phyloP scores from a whole-genome alignment of 2,329 filamentous ascomycete genomes.

The Ophiostoma fasciatum region DNA sequence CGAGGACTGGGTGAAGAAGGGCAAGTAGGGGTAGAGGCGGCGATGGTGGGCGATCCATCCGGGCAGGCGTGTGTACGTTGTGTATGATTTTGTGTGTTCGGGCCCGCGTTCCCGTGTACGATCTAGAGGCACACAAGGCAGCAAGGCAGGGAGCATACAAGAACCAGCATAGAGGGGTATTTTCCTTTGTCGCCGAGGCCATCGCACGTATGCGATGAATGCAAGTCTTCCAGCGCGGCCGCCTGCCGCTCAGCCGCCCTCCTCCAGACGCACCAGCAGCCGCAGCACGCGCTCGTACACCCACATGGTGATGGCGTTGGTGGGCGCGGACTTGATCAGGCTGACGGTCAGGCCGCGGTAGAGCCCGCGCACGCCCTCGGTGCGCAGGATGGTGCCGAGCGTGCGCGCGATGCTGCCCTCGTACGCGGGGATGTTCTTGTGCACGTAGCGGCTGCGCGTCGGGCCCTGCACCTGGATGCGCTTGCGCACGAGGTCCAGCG shows the following conservation, averaged over 20 bases:
- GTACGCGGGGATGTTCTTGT: slow-evolving; percentile 81
- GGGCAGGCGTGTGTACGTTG: no score
- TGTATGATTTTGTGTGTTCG: no score
- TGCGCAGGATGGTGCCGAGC: slow-evolving; percentile 49
- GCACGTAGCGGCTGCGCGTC: slow-evolving; percentile 61
- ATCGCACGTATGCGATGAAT: no score
- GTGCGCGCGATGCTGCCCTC: slow-evolving; percentile 49
- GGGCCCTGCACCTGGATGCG: slow-evolving; percentile 91
- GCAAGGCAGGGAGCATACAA: no score
- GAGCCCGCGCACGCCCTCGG: slow-evolving; percentile 64
- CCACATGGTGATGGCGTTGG: slow-evolving; percentile 87
- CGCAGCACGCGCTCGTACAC: slow-evolving; percentile 70
- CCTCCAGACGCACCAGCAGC: slow-evolving; percentile 31
- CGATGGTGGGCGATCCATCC: background rate
- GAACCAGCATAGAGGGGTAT: no score
- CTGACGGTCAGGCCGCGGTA: slow-evolving; percentile 84
- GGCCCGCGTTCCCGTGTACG: no score
- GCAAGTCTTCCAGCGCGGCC: no score
- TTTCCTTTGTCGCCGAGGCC: no score
- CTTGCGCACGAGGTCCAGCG: slow-evolving; percentile 84
- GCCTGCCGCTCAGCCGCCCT: background rate
- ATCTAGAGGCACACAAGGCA: no score
- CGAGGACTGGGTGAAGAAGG: slow-evolving; percentile 85
- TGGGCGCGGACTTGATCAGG: slow-evolving; percentile 84
- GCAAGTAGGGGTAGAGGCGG: slow-evolving; percentile 41